Evolutionary conservation across 2,329 filamentous ascomycete genomes (phyloP), one percentile per base, ranked within the genome.

Genomic region (Aspergillus sp.): DNA sequence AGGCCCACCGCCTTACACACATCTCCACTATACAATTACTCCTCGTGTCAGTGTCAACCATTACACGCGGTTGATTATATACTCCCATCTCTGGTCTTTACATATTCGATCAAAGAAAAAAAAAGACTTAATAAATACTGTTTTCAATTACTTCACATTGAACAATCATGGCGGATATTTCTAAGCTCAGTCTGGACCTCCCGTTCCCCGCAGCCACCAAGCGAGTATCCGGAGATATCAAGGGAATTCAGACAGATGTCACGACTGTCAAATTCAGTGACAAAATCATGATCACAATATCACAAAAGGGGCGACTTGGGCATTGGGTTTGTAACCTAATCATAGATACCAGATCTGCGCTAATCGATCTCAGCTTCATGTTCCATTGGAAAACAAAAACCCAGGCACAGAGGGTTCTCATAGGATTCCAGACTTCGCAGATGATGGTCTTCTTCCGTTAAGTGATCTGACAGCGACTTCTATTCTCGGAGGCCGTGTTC

Each of bases 281-380:
- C 82, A 96, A 91, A 76, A 91, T 99, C 67, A 78, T 99, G 66
- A 80, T 99, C 62, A 97, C 92, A 1, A 83, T 98, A 59, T 90
- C 90, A 0, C 95, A 98, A 77, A 85, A 88, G 60, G 93, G 93
- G 6, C 85, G 88, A 58, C 78, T 98, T 47, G 90, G 90, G 19
- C 95, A 98, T 81, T 99, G 95, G 95, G 92, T 97, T 80, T 54
- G 78, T 71, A 14, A 37, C 23, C 11, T 8, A 14, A 21, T 48
- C 12, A 49, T 19, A n/a, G 9, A 45, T 3, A n/a, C 12, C 27
- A 35, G n/a, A 33, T 41, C 48, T 14, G 56, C 39, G 59, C 52
- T 64, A 62, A 64, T 41, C 5, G 19, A 9, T 44, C 11, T 17
- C 33, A 70, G 66, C 62, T 73, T 43, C 71, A 72, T 65, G 68